Base-by-base conservation (phyloP, 768 basidiomycete species). In the Galerina sulciceps region DNA sequence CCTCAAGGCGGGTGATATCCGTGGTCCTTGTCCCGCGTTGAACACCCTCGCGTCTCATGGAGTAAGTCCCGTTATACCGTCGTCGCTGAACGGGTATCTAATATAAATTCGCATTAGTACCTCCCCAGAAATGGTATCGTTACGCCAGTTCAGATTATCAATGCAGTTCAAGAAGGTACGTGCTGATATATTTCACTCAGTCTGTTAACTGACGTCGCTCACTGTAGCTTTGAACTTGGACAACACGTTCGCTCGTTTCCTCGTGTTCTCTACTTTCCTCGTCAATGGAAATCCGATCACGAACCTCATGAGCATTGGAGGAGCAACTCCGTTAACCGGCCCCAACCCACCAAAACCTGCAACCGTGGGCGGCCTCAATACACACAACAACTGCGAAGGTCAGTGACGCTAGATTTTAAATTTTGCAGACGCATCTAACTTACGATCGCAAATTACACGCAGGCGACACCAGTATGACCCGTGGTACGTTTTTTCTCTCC, bases 41-140 rank as follows among this genome's bases (percentile, higher is more conserved):
- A 67, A 67, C 52, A 65, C 66, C 8, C 56, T 67, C 14, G 64
- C 66, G 4, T 67, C 66, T 31, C 66, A 67, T 57, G 66, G 66
- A 46, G 66, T 67, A 40, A 14, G 18, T 18, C 26, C 4, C 8
- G 26, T 3, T 22, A n/a, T 14, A 6, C 35, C 4, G 20, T 20
- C 43, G 1, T 34, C 10, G 6, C n/a, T 31, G 6, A 49, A 9
- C 35, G 3, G 13, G 18, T 53, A 1, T 50, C 37, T 36, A 8
- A 31, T n/a, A 1, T 26, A 18, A 47, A 31, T 31, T 31, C 26
- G 26, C 26, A 8, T n/a, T 36, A 62, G 61, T 62, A 49, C 26
- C 61, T 62, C 53, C 61, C 61, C 10, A 22, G 58, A 31, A 51
- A 54, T 22, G 61, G 61, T 13, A 47, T 62, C 17, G 61, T 58